Evolutionary conservation across 768 basidiomycete species (phyloP).

Genomic region (Phlebiopsis gigantea): DNA sequence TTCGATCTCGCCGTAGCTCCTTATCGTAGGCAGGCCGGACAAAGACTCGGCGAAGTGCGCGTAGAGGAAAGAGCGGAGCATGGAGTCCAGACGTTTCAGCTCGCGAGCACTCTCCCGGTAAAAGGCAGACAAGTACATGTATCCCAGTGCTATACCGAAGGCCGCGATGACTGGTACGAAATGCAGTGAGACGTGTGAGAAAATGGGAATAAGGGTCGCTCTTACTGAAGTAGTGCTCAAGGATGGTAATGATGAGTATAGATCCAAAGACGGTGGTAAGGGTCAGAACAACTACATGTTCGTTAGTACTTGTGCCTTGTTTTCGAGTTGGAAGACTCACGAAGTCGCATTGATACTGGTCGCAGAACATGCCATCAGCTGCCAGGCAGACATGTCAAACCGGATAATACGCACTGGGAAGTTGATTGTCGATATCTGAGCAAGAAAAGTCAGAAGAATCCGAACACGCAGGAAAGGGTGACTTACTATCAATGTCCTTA

Average conservation of each 20-base stretch:
- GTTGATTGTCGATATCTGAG: slow-evolving; percentile 52
- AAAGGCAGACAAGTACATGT: slow-evolving; percentile 60
- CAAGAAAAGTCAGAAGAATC: not conserved
- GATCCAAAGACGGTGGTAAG: slow-evolving; percentile 46
- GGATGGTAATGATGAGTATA: slow-evolving; percentile 48
- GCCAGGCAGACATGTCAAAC: not conserved
- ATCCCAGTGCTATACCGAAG: slow-evolving; percentile 49
- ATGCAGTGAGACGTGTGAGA: not conserved
- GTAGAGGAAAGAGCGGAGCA: slow-evolving; percentile 71
- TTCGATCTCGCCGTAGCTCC: slow-evolving; percentile 61
- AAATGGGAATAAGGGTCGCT: not conserved
- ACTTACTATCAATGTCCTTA: slow-evolving; percentile 58
- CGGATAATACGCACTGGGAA: slow-evolving; percentile 35
- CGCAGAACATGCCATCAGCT: not conserved
- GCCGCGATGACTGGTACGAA: slow-evolving; percentile 44
- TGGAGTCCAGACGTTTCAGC: slow-evolving; percentile 63
- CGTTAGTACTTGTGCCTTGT: not conserved
- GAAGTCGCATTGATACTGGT: slow-evolving; percentile 50
- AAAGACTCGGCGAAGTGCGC: slow-evolving; percentile 76
- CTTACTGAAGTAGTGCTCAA: slow-evolving; percentile 61
- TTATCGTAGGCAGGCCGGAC: slow-evolving; percentile 64
- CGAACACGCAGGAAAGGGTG: not conserved
- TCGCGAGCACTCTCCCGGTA: slow-evolving; percentile 71
- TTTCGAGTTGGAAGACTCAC: slow-evolving; percentile 26
- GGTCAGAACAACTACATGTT: slow-evolving; percentile 40